phyloP scores from a whole-genome alignment of 2,329 filamentous ascomycete species.

The Fusarium napiforme region DNA sequence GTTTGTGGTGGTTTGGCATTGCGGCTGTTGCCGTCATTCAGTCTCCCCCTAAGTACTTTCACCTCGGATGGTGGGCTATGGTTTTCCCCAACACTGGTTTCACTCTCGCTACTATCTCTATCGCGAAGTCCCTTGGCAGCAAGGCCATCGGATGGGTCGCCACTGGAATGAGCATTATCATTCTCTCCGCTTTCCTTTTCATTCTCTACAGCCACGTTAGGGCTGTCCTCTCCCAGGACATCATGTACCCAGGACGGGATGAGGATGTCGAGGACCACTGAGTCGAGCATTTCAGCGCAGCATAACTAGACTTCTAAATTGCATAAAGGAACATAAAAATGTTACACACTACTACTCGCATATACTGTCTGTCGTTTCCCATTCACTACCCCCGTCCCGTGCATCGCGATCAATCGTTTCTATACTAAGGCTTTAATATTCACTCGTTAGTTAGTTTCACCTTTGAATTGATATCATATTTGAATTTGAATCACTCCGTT shows the following conservation, averaged over 20 bases:
- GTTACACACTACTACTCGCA: background rate
- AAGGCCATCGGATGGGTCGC: constrained; percentile 58
- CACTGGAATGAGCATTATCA: constrained; percentile 62
- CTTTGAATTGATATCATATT: background rate
- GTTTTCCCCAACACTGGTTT: constrained; percentile 72
- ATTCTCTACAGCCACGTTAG: constrained; percentile 54
- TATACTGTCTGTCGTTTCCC: background rate
- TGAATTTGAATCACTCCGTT: background rate
- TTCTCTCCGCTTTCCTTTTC: constrained; percentile 57
- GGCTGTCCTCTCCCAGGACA: constrained; percentile 61
- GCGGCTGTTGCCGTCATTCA: constrained; percentile 49
- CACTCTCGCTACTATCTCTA: constrained; percentile 64
- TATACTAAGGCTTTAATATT: background rate
- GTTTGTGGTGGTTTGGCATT: constrained; percentile 65
- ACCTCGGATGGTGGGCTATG: constrained; percentile 72
- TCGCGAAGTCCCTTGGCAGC: constrained; percentile 59
- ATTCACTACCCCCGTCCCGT: background rate
- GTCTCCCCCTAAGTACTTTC: constrained; percentile 60
- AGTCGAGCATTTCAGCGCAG: background rate
- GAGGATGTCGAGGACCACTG: constrained; percentile 63
- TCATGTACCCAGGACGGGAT: constrained; percentile 64
- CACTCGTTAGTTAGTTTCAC: background rate
- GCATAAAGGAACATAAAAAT: background rate
- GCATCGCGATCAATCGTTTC: background rate
- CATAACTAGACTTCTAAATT: background rate